Percentiles rank a stretch among this genome's conserved stretches.
Conservation (phyloP, 768 basidiomycete species). For the Pisolithus microcarpus region DNA sequence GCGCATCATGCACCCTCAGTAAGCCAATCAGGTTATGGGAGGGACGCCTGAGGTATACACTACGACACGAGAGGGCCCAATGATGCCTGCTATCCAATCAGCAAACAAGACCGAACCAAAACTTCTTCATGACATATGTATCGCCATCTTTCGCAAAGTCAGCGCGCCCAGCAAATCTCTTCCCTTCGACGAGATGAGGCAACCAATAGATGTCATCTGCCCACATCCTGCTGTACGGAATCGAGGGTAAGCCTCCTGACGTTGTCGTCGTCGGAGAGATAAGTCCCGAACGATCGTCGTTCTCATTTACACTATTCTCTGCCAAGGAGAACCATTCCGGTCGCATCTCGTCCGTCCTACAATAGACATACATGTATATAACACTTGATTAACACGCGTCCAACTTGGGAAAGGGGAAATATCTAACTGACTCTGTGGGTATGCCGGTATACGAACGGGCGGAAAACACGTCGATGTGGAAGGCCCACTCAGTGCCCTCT, state of each 20-base stretch:
- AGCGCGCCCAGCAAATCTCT: conserved; percentile 41
- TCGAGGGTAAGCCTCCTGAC: conserved; percentile 22
- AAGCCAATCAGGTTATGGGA: too few species aligned
- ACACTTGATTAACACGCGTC: background rate
- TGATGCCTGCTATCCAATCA: background rate
- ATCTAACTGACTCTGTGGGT: conserved; percentile 54
- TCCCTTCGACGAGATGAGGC: conserved; percentile 44
- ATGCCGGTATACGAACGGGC: conserved; percentile 54
- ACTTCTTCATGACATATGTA: conserved; percentile 67
- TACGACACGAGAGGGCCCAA: background rate
- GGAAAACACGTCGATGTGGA: conserved; percentile 67
- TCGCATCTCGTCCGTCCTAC: conserved; percentile 81
- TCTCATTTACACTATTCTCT: conserved; percentile 13
- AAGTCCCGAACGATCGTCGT: background rate
- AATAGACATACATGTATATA: background rate
- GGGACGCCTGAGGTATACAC: too few species aligned
- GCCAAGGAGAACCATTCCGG: conserved; percentile 66
- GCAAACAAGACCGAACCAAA: conserved; percentile 63
- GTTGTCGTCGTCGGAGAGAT: background rate
- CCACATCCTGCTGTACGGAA: conserved; percentile 59
- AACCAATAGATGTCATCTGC: conserved; percentile 64
- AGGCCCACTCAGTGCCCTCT: conserved; percentile 48
- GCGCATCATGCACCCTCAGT: background rate
- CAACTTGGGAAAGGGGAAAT: background rate
- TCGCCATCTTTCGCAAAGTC: conserved; percentile 71